Evolutionary conservation across 257 asterid species (phyloP).

Genomic region (Jacaranda mimosifolia): DNA sequence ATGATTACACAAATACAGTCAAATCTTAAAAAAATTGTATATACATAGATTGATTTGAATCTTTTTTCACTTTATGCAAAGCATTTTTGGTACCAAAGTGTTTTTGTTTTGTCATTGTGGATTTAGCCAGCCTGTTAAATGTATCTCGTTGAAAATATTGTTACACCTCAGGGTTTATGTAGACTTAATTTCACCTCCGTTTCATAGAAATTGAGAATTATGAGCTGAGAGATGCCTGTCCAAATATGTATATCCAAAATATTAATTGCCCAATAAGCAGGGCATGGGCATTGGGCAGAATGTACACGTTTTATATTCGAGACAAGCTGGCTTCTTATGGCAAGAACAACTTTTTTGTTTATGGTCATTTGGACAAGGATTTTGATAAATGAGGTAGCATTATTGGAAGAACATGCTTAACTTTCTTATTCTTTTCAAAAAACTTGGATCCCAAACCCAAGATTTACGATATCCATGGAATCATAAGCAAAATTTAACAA

Average conservation of each 20-base stretch:
- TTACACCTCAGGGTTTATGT: not conserved
- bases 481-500: not conserved
- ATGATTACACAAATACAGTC: not conserved
- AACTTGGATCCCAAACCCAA: conserved; percentile 11
- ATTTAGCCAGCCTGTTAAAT: not conserved
- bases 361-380: not conserved
- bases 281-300: not conserved
- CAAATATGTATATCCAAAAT: not conserved
- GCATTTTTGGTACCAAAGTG: not conserved
- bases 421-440: not conserved
- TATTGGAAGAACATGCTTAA: not conserved
- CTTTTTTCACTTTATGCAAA: not conserved
- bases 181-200: too few relatives aligned
- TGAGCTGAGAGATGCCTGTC: not conserved
- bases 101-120: not conserved
- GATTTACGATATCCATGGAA: not conserved
- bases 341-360: not conserved
- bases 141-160: not conserved
- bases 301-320: not conserved
- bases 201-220: not conserved
- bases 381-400: not conserved
- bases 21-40: not conserved
- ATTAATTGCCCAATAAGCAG: not conserved
- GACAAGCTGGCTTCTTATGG: not conserved
- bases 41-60: not conserved